Percentiles rank a stretch among this genome's conserved stretches.
These are phyloP conservation scores for Mycosphaerella sp. DNA, from an alignment of 2,329 filamentous ascomycete genomes.

Conservation along the genomic window DNA sequence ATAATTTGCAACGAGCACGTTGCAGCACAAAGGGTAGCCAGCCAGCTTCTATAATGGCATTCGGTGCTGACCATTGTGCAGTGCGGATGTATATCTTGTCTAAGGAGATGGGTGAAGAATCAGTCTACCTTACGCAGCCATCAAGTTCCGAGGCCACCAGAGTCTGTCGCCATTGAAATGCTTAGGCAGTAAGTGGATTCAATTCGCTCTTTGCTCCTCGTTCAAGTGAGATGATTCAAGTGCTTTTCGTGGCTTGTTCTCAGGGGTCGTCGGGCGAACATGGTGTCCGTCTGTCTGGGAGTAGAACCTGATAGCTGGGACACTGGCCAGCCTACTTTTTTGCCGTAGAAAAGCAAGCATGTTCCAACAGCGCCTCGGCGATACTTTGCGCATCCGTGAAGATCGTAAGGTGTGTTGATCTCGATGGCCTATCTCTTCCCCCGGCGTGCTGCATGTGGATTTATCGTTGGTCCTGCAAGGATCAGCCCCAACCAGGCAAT, in stretches of 20 bases:
- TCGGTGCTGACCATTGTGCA: slow-evolving; percentile 3
- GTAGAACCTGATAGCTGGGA: no score
- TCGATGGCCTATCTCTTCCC: no score
- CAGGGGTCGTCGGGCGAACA: no score
- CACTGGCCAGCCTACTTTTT: no score
- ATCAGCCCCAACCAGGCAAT: neutral
- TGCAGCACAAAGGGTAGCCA: neutral
- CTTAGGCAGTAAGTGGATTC: slow-evolving; percentile 3
- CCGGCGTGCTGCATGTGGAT: neutral
- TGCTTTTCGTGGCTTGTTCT: no score
- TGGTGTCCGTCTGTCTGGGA: no score
- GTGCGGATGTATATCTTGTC: slow-evolving; percentile 3
- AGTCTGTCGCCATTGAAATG: slow-evolving; percentile 16
- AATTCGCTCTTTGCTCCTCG: slow-evolving; percentile 3
- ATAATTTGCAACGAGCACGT: no score
- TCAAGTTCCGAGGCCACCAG: slow-evolving; percentile 4
- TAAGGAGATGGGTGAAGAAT: neutral
- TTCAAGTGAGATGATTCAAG: no score
- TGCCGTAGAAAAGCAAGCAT: no score
- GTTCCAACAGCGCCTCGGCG: no score
- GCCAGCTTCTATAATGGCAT: slow-evolving; percentile 2
- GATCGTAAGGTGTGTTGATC: no score
- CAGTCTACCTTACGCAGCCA: neutral
- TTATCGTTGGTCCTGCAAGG: neutral
- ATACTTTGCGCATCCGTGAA: no score